These are phyloP conservation scores for Abrus pulchellus DNA, from an alignment of 306 rosid species.

Conservation along the genomic window DNA sequence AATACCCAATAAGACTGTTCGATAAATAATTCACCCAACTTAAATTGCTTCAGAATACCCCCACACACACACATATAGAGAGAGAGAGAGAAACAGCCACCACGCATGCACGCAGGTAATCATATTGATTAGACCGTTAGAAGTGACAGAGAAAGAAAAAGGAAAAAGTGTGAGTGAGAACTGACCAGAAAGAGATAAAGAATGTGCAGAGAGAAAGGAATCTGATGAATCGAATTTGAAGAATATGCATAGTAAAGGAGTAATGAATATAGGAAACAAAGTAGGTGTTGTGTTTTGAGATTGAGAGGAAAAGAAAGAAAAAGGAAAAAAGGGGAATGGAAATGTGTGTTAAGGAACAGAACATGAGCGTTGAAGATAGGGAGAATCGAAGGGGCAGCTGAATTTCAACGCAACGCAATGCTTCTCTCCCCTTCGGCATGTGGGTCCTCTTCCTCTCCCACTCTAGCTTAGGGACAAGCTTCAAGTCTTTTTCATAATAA, in stretches of 20 bases:
- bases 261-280: slow-evolving; percentile 37
- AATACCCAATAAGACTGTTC: slow-evolving; percentile 31
- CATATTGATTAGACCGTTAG: not conserved
- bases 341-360: not conserved
- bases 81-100: no score
- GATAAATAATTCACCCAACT: slow-evolving; percentile 38
- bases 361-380: slow-evolving; percentile 19
- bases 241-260: slow-evolving; percentile 30
- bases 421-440: slow-evolving; percentile 40
- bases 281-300: not conserved
- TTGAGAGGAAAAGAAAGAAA: slow-evolving; percentile 32
- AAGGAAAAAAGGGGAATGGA: not conserved
- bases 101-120: no score
- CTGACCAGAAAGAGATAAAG: slow-evolving; percentile 54
- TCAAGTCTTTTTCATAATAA: no score
- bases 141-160: not conserved
- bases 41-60: slow-evolving; percentile 32
- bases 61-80: not conserved
- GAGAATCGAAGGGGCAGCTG: slow-evolving; percentile 46
- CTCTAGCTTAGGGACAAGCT: no score
- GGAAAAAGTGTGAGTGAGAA: not conserved
- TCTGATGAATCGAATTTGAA: slow-evolving; percentile 61
- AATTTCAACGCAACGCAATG: slow-evolving; percentile 19
- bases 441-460: slow-evolving; percentile 58
- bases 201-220: slow-evolving; percentile 52